Base-by-base conservation (phyloP, 1,139 yeast species). In the Sporopachydermia cereana region DNA sequence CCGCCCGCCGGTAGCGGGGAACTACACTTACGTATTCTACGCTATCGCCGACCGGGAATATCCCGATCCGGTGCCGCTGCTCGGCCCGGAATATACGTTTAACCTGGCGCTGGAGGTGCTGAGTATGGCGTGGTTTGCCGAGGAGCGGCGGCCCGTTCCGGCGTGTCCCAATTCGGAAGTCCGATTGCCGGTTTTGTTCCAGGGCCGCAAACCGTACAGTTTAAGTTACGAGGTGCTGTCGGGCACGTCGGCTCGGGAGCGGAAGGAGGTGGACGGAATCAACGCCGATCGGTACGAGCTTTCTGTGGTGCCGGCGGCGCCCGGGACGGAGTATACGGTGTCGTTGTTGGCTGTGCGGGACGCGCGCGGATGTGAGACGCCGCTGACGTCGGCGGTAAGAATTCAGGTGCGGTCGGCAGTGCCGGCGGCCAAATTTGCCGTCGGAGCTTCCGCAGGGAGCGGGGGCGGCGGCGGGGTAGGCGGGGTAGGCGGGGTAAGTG, bases 1-100 rank as follows among this genome's bases (percentile, higher is more conserved):
- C 59, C 76, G 76, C 50, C 97, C 99, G 2, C 74, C 78, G 0
- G 68, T 72, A 2, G 95, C 88, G 54, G 98, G 98, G 0, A 74
- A 73, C 41, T 91, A 82, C 57, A 79, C 77, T 23, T 79, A 91
- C 47, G 77, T 76, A 24, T 85, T 91, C 60, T 67, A 72, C 29
- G 66, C 68, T 3, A 55, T 82, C 24, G 69, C 71, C 27, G 89
- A 83, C 56, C 67, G 64, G 39, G 66, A 77, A 49, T 82, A 82
- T 56, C 57, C 64, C 21, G 63, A 62, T 17, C 65, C 66, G 22
- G 62, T 66, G 21, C 43, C 54, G 4, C 50, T 67, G 41, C 36
- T 50, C 57, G 57, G 34, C 67, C 71, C 0, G 60, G 68, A 2
- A 66, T 68, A 71, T 62, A 69, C 51, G 71, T 68, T 3, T 67